phyloP scores from a whole-genome alignment of 2,329 filamentous ascomycete genomes.

The Nothomitra cinnamomea region DNA sequence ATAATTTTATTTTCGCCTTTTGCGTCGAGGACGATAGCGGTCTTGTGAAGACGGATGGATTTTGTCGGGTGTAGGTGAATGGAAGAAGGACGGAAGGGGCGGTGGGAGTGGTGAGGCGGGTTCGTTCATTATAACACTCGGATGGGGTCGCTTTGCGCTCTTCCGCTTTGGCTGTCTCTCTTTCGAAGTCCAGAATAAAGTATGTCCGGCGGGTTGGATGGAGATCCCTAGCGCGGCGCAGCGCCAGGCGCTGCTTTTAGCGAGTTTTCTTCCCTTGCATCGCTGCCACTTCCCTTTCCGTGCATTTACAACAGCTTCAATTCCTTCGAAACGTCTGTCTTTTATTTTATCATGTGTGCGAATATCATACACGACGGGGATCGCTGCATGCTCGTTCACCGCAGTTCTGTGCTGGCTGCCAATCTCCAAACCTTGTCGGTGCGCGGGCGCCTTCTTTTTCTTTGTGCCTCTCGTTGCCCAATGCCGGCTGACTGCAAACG shows the following conservation, averaged over 20 bases:
- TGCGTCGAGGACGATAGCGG: conserved; percentile 3
- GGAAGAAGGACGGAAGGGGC: conserved; percentile 3
- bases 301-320: neutral
- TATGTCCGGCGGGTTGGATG: neutral
- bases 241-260: neutral
- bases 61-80: neutral
- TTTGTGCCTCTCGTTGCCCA: neutral
- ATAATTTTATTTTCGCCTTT: conserved; percentile 6
- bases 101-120: conserved; percentile 2
- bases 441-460: conserved; percentile 1
- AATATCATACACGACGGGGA: neutral
- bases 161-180: conserved; percentile 4
- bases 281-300: neutral
- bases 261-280: neutral
- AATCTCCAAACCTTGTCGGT: conserved; percentile 4
- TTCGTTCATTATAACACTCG: conserved; percentile 2
- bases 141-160: neutral
- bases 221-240: conserved; percentile 1
- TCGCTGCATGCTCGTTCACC: neutral
- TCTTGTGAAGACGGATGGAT: neutral
- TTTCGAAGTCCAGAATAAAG: conserved; percentile 3
- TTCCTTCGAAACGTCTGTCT: neutral
- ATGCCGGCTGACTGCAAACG: conserved; percentile 5
- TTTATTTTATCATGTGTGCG: neutral
- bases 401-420: neutral